These are phyloP conservation scores for Gossypium thurberi DNA, from an alignment of 345 rosid species.

Conservation along the genomic window DNA sequence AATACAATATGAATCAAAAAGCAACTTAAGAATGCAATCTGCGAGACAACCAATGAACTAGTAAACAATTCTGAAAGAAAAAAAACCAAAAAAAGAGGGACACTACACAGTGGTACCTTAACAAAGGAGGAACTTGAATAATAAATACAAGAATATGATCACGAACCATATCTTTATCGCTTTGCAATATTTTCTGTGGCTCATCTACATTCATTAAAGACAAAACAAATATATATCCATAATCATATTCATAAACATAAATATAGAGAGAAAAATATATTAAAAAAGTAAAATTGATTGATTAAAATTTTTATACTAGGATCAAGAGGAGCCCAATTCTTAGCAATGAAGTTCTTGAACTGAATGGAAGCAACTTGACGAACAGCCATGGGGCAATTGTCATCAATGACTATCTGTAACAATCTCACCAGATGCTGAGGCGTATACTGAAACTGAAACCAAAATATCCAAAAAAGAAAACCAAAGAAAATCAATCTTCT, in stretches of 20 bases:
- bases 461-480: neutral
- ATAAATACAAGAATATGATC: constrained; percentile 80
- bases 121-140: constrained; percentile 77
- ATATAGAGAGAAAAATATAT: neutral
- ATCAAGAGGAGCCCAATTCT: constrained; percentile 81
- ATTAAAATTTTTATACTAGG: constrained; percentile 26
- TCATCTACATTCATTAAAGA: constrained; percentile 41
- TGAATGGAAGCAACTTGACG: constrained; percentile 97
- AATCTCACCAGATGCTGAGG: constrained; percentile 96
- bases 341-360: constrained; percentile 90
- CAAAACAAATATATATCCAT: neutral
- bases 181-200: constrained; percentile 51
- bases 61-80: neutral
- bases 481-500: neutral
- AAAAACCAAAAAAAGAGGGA: neutral
- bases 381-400: constrained; percentile 74
- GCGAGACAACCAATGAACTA: neutral
- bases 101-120: constrained; percentile 46
- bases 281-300: neutral
- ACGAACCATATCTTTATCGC: constrained; percentile 79
- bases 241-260: neutral
- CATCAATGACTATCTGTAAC: constrained; percentile 83
- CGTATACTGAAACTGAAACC: constrained; percentile 63
- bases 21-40: neutral
- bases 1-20: neutral